phyloP scores from a whole-genome alignment of 1,284 basidiomycete species.

The Apiotrichum montevideense region DNA sequence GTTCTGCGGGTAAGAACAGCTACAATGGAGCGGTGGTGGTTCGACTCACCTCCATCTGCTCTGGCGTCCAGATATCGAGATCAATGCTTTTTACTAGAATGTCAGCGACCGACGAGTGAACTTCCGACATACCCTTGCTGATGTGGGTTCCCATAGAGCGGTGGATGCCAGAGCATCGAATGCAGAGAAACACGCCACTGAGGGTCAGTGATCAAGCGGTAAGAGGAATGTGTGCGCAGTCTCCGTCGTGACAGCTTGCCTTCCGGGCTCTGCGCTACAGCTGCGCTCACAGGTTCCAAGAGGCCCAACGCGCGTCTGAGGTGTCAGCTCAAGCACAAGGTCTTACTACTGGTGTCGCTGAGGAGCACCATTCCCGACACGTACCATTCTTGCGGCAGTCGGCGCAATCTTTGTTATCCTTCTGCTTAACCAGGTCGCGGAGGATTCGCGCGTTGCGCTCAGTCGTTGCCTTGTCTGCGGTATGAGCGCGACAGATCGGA shows the following conservation, averaged over 20 bases:
- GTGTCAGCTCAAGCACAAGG: neutral
- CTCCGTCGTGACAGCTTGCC: no score
- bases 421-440: slow-evolving; percentile 73
- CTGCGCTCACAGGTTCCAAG: slow-evolving; percentile 76
- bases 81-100: slow-evolving; percentile 84
- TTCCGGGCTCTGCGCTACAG: neutral
- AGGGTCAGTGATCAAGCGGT: no score
- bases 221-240: no score
- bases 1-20: slow-evolving; percentile 44
- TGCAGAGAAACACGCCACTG: slow-evolving; percentile 89
- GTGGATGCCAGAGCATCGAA: slow-evolving; percentile 97
- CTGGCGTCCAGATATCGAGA: slow-evolving; percentile 94
- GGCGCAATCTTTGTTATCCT: slow-evolving; percentile 89
- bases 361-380: slow-evolving; percentile 18
- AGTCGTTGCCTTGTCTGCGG: slow-evolving; percentile 68
- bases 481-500: no score
- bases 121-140: slow-evolving; percentile 54
- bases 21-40: neutral
- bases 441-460: slow-evolving; percentile 69
- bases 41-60: slow-evolving; percentile 81
- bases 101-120: neutral
- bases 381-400: slow-evolving; percentile 89
- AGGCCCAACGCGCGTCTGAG: slow-evolving; percentile 93
- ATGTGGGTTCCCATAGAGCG: slow-evolving; percentile 98
- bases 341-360: no score